phyloP scores from a whole-genome alignment of 257 asterid genomes.

The Capsicum pubescens region DNA sequence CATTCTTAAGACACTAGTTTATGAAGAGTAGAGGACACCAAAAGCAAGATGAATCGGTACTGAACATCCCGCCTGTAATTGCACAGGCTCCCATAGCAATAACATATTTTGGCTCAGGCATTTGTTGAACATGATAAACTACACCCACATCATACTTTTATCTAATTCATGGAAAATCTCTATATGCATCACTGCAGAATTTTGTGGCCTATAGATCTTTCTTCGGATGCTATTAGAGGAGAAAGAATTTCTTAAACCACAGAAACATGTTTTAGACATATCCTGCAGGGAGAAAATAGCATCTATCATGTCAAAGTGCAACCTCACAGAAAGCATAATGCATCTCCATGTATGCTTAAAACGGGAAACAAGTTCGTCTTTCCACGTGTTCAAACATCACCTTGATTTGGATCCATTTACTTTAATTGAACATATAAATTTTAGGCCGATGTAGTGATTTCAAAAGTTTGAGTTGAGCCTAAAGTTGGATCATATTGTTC shows the following conservation, averaged over 20 bases:
- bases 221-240: background rate
- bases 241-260: background rate
- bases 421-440: background rate
- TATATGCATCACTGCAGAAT: background rate
- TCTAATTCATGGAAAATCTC: background rate
- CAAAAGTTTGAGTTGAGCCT: background rate
- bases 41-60: background rate
- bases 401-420: background rate
- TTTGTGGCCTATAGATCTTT: background rate
- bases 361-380: background rate
- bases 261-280: background rate
- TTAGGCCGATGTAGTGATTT: background rate
- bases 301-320: background rate
- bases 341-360: background rate
- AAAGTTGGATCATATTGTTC: background rate
- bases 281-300: background rate
- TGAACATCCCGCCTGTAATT: too few relatives aligned
- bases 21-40: background rate
- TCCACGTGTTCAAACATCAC: background rate
- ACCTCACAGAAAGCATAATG: background rate
- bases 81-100: too few relatives aligned
- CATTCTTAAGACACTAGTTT: background rate
- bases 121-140: background rate
- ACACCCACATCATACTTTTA: background rate
- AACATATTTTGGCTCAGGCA: too few relatives aligned